phyloP scores from a whole-genome alignment of 2,329 filamentous ascomycete genomes.

The Fusarium tricinctum region DNA sequence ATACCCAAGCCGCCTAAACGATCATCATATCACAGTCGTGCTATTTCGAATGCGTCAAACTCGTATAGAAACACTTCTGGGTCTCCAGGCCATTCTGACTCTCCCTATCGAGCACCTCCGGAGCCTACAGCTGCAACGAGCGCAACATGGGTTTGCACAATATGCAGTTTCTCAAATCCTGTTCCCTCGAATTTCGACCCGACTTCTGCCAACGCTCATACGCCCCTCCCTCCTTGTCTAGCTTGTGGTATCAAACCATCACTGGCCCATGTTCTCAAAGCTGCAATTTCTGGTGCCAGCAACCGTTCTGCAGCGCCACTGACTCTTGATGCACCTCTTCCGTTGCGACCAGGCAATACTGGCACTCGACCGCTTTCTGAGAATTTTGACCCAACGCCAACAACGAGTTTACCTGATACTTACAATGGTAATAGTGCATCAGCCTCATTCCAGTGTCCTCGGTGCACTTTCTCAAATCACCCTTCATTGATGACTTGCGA shows the following conservation, averaged over 20 bases:
- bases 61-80: slow-evolving; percentile 62
- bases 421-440: slow-evolving; percentile 21
- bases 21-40: slow-evolving; percentile 69
- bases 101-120: slow-evolving; percentile 56
- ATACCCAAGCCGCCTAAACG: slow-evolving; percentile 84
- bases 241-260: slow-evolving; percentile 95
- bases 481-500: slow-evolving; percentile 89
- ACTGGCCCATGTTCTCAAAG: slow-evolving; percentile 85
- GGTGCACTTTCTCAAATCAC: slow-evolving; percentile 95
- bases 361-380: slow-evolving; percentile 29
- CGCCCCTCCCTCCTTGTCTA: slow-evolving; percentile 86
- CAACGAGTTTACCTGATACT: slow-evolving; percentile 7
- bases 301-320: slow-evolving; percentile 59
- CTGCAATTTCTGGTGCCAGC: slow-evolving; percentile 81
- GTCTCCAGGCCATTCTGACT: slow-evolving; percentile 63
- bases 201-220: slow-evolving; percentile 81
- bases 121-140: slow-evolving; percentile 65
- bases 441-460: slow-evolving; percentile 76
- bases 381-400: slow-evolving; percentile 10
- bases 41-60: slow-evolving; percentile 61
- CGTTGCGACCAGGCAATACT: slow-evolving; percentile 49
- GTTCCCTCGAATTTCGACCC: slow-evolving; percentile 95
- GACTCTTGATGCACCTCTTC: slow-evolving; percentile 47
- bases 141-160: slow-evolving; percentile 95
- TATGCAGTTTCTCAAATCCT: slow-evolving; percentile 94